These are phyloP conservation scores for Orbilia javanica DNA, from an alignment of 2,329 filamentous ascomycete genomes.

Conservation along the genomic window DNA sequence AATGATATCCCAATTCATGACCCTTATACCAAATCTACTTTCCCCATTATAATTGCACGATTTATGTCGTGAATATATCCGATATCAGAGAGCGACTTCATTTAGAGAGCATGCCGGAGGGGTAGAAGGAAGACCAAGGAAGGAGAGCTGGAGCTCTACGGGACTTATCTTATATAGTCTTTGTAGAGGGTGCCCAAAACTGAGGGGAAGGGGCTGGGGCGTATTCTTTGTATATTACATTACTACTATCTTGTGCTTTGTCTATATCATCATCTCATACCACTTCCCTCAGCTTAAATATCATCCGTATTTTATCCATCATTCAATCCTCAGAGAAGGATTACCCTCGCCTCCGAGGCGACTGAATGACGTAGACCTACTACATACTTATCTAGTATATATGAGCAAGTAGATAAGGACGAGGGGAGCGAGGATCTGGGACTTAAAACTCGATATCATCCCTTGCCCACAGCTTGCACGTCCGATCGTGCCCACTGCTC, in stretches of 20 bases:
- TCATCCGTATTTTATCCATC: background rate
- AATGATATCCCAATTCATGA: background rate
- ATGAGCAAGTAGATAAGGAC: too few relatives aligned
- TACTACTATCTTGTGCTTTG: slow-evolving; percentile 48
- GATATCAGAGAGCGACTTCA: background rate
- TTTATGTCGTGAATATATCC: slow-evolving; percentile 4
- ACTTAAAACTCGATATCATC: slow-evolving; percentile 74
- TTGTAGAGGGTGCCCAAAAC: background rate
- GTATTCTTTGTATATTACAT: slow-evolving; percentile 59
- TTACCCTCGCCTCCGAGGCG: background rate
- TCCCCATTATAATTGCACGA: slow-evolving; percentile 6
- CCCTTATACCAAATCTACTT: background rate
- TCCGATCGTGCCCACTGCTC: slow-evolving; percentile 92
- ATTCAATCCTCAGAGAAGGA: background rate
- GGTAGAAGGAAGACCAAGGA: background rate
- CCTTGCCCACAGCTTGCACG: slow-evolving; percentile 94
- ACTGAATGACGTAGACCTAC: background rate
- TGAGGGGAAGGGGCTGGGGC: background rate
- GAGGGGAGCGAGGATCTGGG: background rate
- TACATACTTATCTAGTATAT: background rate
- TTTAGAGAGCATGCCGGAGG: background rate
- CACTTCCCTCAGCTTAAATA: slow-evolving; percentile 15
- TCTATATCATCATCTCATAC: slow-evolving; percentile 56
- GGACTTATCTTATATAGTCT: background rate
- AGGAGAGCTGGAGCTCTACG: background rate